Evolutionary conservation across 352 stramenopile species (phyloP).

Genomic region (Globisporangium okanoganense): DNA sequence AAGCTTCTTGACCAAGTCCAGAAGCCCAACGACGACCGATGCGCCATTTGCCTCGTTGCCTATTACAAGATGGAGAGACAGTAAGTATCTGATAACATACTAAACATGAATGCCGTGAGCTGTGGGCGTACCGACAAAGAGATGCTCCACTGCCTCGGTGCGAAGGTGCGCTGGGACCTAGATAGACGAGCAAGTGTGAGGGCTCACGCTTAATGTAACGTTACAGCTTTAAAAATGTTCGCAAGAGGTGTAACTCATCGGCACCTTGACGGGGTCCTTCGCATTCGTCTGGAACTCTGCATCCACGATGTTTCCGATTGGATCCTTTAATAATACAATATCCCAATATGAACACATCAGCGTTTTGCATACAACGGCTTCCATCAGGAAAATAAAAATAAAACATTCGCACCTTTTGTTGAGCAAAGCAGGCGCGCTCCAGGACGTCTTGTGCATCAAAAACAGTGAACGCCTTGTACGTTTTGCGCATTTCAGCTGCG

Average conservation of each 20-base stretch:
- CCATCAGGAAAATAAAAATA: background rate
- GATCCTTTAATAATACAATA: conserved; percentile 19
- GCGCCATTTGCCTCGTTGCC: conserved; percentile 33
- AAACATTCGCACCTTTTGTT: conserved; percentile 38
- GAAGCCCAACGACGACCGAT: conserved; percentile 55
- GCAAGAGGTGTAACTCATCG: no score
- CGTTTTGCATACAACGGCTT: background rate
- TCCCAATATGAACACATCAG: no score
- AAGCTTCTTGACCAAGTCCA: conserved; percentile 46
- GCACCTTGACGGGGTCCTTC: conserved; percentile 35
- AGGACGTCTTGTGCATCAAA: conserved; percentile 55
- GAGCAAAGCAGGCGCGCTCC: conserved; percentile 72
- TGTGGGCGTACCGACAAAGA: conserved; percentile 33
- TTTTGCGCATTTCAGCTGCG: conserved; percentile 22
- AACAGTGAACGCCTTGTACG: conserved; percentile 15
- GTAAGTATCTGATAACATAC: background rate
- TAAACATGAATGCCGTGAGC: background rate
- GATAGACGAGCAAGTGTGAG: no score
- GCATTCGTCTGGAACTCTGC: conserved; percentile 41
- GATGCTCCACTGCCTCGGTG: conserved; percentile 37
- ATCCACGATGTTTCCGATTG: conserved; percentile 30
- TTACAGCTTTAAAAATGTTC: no score
- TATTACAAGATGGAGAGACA: background rate
- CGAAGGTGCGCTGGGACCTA: conserved; percentile 41
- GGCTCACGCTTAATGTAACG: background rate